Percentiles rank a stretch among this genome's conserved stretches.
Evolutionary conservation across 2,329 filamentous ascomycete species (phyloP).

Genomic region (Neophaeococcomyces mojaviensis): DNA sequence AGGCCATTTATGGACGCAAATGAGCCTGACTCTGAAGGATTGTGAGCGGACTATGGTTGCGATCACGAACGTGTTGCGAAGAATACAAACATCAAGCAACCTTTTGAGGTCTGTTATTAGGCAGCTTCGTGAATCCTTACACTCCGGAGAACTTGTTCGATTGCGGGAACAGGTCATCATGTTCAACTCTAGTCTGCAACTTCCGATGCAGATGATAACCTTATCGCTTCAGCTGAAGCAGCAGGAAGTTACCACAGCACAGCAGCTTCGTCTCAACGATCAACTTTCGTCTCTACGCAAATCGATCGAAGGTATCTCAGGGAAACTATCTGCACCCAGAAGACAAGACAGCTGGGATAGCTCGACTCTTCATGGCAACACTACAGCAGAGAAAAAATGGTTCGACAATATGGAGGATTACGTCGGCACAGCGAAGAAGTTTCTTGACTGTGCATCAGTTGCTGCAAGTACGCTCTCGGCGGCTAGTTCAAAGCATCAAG

Average conservation of each 20-base stretch:
- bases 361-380: conserved; percentile 2
- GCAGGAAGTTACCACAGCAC: conserved; percentile 14
- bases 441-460: conserved; percentile 18
- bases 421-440: conserved; percentile 18
- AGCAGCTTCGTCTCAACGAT: conserved; percentile 12
- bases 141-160: conserved; percentile 17
- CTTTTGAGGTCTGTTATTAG: conserved; percentile 13
- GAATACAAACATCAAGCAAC: conserved; percentile 15
- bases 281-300: conserved; percentile 2
- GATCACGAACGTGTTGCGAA: conserved; percentile 16
- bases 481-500: background rate
- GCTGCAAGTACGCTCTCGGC: conserved; percentile 19
- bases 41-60: conserved; percentile 16
- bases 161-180: conserved; percentile 20
- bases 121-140: conserved; percentile 17
- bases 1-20: conserved; percentile 18
- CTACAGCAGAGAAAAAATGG: background rate
- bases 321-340: background rate
- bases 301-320: conserved; percentile 1
- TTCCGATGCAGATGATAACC: conserved; percentile 22
- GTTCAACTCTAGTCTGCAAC: conserved; percentile 18
- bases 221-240: conserved; percentile 21
- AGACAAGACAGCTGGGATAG: background rate
- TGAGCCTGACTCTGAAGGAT: conserved; percentile 16
- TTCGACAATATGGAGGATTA: conserved; percentile 16